Base-by-base conservation (phyloP, 1,284 basidiomycete genomes). In the Amylostereum chailletii region DNA sequence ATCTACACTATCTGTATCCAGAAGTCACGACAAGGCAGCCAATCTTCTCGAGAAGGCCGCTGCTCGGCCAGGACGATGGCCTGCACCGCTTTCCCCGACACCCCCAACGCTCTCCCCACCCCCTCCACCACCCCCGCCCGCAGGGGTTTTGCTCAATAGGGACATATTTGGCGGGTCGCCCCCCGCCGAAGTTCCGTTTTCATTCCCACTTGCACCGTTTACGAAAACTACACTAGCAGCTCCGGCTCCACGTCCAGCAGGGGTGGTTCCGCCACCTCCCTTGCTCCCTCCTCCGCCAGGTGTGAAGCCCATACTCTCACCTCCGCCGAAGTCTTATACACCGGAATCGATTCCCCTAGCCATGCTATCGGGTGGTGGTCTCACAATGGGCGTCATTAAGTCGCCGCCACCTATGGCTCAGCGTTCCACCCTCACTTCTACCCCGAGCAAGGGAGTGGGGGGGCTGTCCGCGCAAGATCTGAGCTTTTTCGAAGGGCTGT, bases 401-500 rank as follows among this genome's bases (percentile, higher is more conserved):
- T 43, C 42, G 32, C 42, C 34, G 9, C 46, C 55, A 34, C 42
- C 46, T 19, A 27, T 32, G 27, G 26, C n/a, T 4, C 19, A 32
- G 26, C 19, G 19, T 31, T 5, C 52, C 7, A 34, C 46, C 19
- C n/a, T 10, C 42, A 30, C n/a, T 26, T 31, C 32, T 43, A 10
- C 42, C 29, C 7, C 42, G 42, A 56, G 58, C 36, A 62, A 61
- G 42, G 65, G 67, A 41, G 67, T 64, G 3, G 71, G 78, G 5
- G 78, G 78, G 4, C 61, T 86, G 44, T 81, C 79, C 3, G 82
- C 83, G 5, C 81, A 84, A 62, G 84, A 86, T 68, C 60, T 86
- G 50, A 83, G 79, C n/a, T 86, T 86, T 58, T 86, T 86, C 57
- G 84, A 86, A 62, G 78, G 82, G 26, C 57, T 83, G 41, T 84